A percentile compares a stretch with the other conserved stretches of the same genome.
Conservation (phyloP, 257 asterid genomes). For the Primulina tabacum region DNA sequence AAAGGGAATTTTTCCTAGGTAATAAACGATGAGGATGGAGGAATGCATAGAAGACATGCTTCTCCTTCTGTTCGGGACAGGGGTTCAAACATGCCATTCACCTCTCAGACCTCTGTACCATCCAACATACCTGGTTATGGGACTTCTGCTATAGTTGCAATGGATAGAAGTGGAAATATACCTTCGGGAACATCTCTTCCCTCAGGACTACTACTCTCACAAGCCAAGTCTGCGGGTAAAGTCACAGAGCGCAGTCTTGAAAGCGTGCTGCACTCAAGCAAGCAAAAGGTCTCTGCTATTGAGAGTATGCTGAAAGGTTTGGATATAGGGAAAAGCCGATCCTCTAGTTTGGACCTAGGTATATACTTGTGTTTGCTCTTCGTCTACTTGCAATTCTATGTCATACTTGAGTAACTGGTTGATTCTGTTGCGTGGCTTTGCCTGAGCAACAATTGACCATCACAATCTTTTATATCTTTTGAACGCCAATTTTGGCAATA, state of each 20-base stretch:
- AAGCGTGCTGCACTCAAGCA: slow-evolving; percentile 93
- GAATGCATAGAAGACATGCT: slow-evolving; percentile 89
- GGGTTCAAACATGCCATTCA: slow-evolving; percentile 53
- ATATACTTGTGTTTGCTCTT: slow-evolving; percentile 37
- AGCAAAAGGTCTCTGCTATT: slow-evolving; percentile 94
- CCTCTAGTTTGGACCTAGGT: slow-evolving; percentile 99
- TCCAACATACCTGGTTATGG: slow-evolving; percentile 85
- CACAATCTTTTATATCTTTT: slow-evolving; percentile 11
- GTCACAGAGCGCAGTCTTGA: slow-evolving; percentile 89
- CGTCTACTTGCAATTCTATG: slow-evolving; percentile 21
- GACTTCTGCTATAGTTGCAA: slow-evolving; percentile 95
- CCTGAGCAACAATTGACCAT: background rate
- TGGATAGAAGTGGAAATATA: slow-evolving; percentile 83
- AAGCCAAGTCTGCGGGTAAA: slow-evolving; percentile 61
- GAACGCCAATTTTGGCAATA: slow-evolving; percentile 11
- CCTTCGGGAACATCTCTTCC: slow-evolving; percentile 62
- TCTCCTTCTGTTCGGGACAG: slow-evolving; percentile 96
- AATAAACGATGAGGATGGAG: slow-evolving; percentile 94
- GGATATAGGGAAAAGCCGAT: slow-evolving; percentile 67
- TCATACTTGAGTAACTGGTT: slow-evolving; percentile 6
- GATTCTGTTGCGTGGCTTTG: slow-evolving; percentile 12
- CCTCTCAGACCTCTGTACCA: slow-evolving; percentile 66
- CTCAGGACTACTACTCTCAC: slow-evolving; percentile 73
- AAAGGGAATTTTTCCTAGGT: slow-evolving; percentile 45
- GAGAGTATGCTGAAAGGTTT: slow-evolving; percentile 97